Conservation (phyloP, 352 stramenopile species). For the Globisporangium spiculum region DNA sequence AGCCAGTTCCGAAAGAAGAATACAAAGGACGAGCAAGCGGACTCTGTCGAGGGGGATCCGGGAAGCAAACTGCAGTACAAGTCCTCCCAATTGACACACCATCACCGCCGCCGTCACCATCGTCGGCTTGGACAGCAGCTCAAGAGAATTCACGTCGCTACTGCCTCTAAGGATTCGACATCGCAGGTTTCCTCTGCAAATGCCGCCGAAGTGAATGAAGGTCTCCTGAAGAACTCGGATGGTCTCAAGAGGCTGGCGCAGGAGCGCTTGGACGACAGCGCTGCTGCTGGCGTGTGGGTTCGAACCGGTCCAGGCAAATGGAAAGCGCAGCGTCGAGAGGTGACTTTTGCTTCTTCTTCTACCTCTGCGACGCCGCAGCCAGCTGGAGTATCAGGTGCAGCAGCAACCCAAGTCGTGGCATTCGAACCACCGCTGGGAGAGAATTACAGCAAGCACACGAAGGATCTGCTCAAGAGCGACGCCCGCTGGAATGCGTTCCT, state of each 20-base stretch:
- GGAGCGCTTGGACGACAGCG: slow-evolving; percentile 3
- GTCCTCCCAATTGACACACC: background rate
- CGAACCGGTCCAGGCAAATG: slow-evolving; percentile 24
- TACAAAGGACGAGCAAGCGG: background rate
- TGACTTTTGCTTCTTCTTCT: background rate
- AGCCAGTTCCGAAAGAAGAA: slow-evolving; percentile 15
- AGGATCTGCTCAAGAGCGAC: slow-evolving; percentile 32
- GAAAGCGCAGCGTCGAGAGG: slow-evolving; percentile 14
- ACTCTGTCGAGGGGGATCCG: background rate
- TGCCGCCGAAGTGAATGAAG: background rate
- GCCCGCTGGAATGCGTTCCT: slow-evolving; percentile 30
- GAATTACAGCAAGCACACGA: background rate
- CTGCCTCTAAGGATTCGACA: background rate
- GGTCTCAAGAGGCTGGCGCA: background rate
- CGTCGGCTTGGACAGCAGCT: background rate
- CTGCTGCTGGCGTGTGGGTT: slow-evolving; percentile 21
- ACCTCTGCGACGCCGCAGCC: background rate
- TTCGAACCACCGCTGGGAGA: background rate
- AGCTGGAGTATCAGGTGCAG: background rate
- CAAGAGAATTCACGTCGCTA: slow-evolving; percentile 6
- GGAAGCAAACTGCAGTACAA: background rate
- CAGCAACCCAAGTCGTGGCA: slow-evolving; percentile 15
- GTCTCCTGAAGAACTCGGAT: background rate
- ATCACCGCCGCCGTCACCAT: background rate
- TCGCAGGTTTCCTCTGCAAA: background rate